These are phyloP conservation scores for Auricularia auricula-judae DNA, from an alignment of 768 basidiomycete species.

Conservation along the genomic window DNA sequence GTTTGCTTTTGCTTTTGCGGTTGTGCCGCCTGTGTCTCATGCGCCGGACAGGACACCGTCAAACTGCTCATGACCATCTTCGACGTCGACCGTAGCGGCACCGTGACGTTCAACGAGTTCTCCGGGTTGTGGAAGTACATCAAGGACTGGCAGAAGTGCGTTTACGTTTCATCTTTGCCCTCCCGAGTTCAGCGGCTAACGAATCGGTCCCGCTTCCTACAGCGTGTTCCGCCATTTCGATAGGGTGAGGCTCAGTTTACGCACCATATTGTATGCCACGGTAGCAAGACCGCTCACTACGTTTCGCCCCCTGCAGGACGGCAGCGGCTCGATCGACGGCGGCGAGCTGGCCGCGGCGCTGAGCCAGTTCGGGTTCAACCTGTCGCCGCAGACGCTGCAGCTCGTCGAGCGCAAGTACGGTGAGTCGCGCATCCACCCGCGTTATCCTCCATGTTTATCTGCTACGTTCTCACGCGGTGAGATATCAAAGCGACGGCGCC, in stretches of 20 bases:
- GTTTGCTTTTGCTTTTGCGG: not conserved
- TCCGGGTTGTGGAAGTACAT: constrained; percentile 74
- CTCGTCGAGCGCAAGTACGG: constrained; percentile 75
- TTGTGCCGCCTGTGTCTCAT: not conserved
- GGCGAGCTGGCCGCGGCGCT: constrained; percentile 60
- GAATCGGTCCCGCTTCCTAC: not conserved
- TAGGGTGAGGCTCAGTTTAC: not conserved
- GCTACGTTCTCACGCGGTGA: constrained; percentile 15
- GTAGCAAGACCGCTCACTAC: too few relatives aligned
- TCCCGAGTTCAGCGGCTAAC: not conserved
- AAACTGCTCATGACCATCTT: constrained; percentile 78
- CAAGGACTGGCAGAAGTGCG: constrained; percentile 63
- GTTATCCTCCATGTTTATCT: not conserved
- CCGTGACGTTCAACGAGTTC: constrained; percentile 69
- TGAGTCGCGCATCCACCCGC: constrained; percentile 20
- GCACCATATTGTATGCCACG: too few relatives aligned
- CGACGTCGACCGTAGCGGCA: constrained; percentile 66
- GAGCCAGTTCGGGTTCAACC: constrained; percentile 65
- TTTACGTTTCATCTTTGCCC: not conserved
- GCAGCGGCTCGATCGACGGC: constrained; percentile 67
- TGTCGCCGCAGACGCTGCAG: constrained; percentile 52
- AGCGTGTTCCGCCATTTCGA: constrained; percentile 11
- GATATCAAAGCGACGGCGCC: constrained; percentile 45
- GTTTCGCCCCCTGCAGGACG: constrained; percentile 34
- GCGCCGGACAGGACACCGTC: constrained; percentile 75